Percentiles rank a stretch among this genome's conserved stretches.
phyloP scores from a whole-genome alignment of 306 rosid genomes.

The Arachis hypogaea region DNA sequence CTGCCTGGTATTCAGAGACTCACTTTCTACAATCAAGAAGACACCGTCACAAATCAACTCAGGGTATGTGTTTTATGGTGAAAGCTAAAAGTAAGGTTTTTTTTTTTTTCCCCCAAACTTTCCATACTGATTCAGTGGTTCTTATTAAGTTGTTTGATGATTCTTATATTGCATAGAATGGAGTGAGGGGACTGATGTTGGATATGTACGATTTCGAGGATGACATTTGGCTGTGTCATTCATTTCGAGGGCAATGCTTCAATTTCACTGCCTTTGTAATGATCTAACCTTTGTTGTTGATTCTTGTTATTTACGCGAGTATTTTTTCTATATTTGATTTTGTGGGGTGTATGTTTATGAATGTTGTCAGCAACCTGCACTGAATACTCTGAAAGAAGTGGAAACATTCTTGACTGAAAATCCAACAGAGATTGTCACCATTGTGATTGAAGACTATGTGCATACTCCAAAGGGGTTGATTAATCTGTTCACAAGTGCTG shows the following conservation, averaged over 20 bases:
- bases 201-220: constrained; percentile 91
- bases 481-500: constrained; percentile 70
- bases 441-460: constrained; percentile 90
- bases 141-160: constrained; percentile 37
- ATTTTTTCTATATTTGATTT: constrained; percentile 15
- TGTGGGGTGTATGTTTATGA: constrained; percentile 34
- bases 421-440: constrained; percentile 84
- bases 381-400: constrained; percentile 85
- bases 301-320: constrained; percentile 1
- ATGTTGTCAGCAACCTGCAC: constrained; percentile 90
- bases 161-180: constrained; percentile 61
- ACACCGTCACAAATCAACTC: constrained; percentile 83
- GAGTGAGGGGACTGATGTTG: constrained; percentile 96
- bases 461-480: constrained; percentile 79
- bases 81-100: neutral
- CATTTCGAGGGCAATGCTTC: constrained; percentile 89
- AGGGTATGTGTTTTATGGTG: constrained; percentile 52
- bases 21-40: constrained; percentile 92
- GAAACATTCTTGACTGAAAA: constrained; percentile 76
- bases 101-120: neutral
- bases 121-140: constrained; percentile 31
- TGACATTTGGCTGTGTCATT: constrained; percentile 98
- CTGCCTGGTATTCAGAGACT: constrained; percentile 78
- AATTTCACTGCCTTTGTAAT: constrained; percentile 98
- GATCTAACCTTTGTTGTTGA: constrained; percentile 39